Evolutionary conservation across 1,284 basidiomycete genomes (phyloP), one percentile per base, ranked within the genome.

Genomic region (Quambalaria eucalypti): DNA sequence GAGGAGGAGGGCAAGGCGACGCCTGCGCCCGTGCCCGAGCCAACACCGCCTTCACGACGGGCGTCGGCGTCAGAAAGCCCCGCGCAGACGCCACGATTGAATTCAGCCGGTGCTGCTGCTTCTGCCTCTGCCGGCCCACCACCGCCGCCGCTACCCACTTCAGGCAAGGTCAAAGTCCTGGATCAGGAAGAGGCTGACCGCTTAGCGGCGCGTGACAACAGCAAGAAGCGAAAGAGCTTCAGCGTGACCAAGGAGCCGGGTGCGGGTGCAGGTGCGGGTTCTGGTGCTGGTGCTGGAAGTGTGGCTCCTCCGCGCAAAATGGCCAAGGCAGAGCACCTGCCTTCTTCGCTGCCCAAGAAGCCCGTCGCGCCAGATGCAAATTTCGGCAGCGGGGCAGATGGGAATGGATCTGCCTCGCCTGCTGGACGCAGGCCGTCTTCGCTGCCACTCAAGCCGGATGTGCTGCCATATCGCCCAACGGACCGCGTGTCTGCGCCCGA

Each of bases 391-490:
- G 23, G 36, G 4, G 36, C 36, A 12, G 48, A 36, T 2, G 12
- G 2, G 33, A 53, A 33, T 36, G 33, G 2, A 10, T n/a, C 8
- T 7, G n/a, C n/a, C n/a, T n/a, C n/a, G n/a, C n/a, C 5, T 4
- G 36, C 49, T 1, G 33, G 16, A 44, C 28, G 50, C 30, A 9
- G 36, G 6, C 40, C 50, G 26, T 12, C 38, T 4, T 29, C 8
- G 10, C 42, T 40, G 6, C 7, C 16, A 54, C 36, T n/a, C n/a
- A n/a, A n/a, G n/a, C n/a, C n/a, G n/a, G 28, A 38, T 12, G 57
- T 56, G 2, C 50, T 65, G 16, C 59, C 58, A 14, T 68, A 68
- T 30, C 56, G 55, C 1, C 68, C 68, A 1, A 58, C 49, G 4
- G 33, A 50, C 5, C 68, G 68, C n/a, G 54, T 65, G 1, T 62